phyloP scores from a whole-genome alignment of 371 early-diverging fungal genomes.

The Mortierella sp. region DNA sequence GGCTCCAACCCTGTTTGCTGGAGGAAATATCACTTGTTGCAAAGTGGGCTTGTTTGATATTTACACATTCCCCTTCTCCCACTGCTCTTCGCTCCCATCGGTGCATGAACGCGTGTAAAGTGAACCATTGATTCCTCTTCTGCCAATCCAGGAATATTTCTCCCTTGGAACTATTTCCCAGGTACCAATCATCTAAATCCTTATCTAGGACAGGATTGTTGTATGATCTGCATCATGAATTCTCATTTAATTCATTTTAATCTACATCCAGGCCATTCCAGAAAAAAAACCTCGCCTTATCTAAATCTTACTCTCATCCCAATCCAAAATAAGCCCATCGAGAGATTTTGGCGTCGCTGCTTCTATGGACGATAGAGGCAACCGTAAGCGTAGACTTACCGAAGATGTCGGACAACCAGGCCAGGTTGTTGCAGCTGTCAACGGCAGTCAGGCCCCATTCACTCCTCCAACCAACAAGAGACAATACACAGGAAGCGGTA shows the following conservation, averaged over 20 bases:
- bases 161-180: not conserved
- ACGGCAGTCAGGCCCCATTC: constrained; percentile 22
- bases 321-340: not conserved
- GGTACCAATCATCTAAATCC: constrained; percentile 1
- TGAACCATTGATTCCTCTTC: not conserved
- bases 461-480: constrained; percentile 49
- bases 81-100: not conserved
- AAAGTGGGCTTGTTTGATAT: not conserved
- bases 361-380: constrained; percentile 55
- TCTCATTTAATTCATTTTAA: not conserved
- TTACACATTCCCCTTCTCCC: not conserved
- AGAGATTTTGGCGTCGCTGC: constrained; percentile 16
- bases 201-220: not conserved
- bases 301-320: not conserved
- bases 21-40: not conserved
- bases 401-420: constrained; percentile 31
- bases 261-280: constrained; percentile 2
- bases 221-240: not conserved
- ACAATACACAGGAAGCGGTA: constrained; percentile 36
- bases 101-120: constrained; percentile 22
- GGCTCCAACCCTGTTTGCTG: not conserved
- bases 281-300: not conserved
- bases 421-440: constrained; percentile 20
- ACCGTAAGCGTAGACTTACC: constrained; percentile 45
- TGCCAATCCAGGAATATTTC: not conserved